phyloP scores from a whole-genome alignment of 768 basidiomycete genomes.

The Coprinopsis strossmayeri region DNA sequence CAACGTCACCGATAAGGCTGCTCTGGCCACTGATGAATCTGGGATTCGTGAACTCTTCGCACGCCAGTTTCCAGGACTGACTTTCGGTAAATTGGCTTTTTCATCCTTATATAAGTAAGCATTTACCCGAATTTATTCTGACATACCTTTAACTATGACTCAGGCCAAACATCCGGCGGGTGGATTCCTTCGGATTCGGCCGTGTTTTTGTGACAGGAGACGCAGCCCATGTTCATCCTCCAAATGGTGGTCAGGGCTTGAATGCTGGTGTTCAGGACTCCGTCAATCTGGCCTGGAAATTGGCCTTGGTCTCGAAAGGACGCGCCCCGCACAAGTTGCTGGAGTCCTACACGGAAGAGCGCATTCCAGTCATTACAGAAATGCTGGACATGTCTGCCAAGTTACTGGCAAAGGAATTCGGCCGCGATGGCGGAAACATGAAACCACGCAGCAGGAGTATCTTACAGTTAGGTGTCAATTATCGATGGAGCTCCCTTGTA shows the following conservation, averaged over 20 bases:
- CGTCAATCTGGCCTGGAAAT: conserved; percentile 33
- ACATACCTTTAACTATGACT: background rate
- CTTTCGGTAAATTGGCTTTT: no score
- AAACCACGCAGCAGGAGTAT: no score
- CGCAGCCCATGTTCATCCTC: conserved; percentile 36
- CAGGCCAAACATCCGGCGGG: conserved; percentile 40
- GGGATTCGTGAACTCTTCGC: no score
- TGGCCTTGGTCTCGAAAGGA: conserved; percentile 25
- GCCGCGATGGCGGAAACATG: background rate
- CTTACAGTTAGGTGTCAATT: conserved; percentile 43
- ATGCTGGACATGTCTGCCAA: conserved; percentile 26
- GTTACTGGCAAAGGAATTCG: conserved; percentile 5
- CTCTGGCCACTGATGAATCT: no score
- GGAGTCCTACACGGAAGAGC: conserved; percentile 26
- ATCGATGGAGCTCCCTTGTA: conserved; percentile 41
- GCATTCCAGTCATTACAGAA: conserved; percentile 29
- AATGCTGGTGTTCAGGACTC: conserved; percentile 28
- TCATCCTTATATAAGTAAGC: no score
- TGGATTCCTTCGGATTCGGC: conserved; percentile 29
- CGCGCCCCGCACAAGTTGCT: conserved; percentile 21
- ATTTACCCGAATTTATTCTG: background rate
- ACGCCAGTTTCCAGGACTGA: no score
- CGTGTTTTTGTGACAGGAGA: conserved; percentile 40
- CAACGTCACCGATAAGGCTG: no score
- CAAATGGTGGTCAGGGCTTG: conserved; percentile 25